Conservation (phyloP, 441 rosid genomes). For the Capsella rubella region DNA sequence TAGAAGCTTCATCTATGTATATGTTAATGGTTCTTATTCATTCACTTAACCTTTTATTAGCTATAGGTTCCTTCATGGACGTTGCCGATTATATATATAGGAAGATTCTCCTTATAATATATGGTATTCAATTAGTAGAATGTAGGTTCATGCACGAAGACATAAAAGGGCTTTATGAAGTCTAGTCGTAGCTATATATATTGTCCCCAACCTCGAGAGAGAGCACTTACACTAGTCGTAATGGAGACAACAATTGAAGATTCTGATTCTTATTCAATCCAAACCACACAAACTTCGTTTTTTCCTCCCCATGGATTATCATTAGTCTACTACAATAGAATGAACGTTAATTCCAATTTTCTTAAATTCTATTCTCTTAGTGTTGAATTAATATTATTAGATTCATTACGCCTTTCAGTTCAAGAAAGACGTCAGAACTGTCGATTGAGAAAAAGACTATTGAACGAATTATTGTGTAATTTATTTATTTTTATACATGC, state of each 20-base stretch:
- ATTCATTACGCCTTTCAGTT: background rate
- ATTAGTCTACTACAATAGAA: slow-evolving; percentile 26
- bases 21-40: slow-evolving; percentile 5
- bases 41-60: slow-evolving; percentile 9
- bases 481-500: background rate
- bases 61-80: slow-evolving; percentile 18
- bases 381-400: background rate
- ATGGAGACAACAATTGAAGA: slow-evolving; percentile 33
- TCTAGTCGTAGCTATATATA: slow-evolving; percentile 10
- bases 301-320: slow-evolving; percentile 5
- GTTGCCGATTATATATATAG: slow-evolving; percentile 29
- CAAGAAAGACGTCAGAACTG: slow-evolving; percentile 3
- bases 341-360: slow-evolving; percentile 17
- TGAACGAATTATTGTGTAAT: background rate
- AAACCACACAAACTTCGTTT: slow-evolving; percentile 27
- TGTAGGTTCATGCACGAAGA: slow-evolving; percentile 45
- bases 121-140: slow-evolving; percentile 23
- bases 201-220: slow-evolving; percentile 44
- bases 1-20: slow-evolving; percentile 37
- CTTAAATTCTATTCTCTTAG: slow-evolving; percentile 1
- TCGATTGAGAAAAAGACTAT: background rate
- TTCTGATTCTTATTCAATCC: slow-evolving; percentile 39
- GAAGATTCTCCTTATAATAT: slow-evolving; percentile 18
- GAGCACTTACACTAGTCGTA: slow-evolving; percentile 36
- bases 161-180: slow-evolving; percentile 18